Conservation (phyloP, 1,139 yeast genomes). For the Magnusiomyces fungicola region DNA sequence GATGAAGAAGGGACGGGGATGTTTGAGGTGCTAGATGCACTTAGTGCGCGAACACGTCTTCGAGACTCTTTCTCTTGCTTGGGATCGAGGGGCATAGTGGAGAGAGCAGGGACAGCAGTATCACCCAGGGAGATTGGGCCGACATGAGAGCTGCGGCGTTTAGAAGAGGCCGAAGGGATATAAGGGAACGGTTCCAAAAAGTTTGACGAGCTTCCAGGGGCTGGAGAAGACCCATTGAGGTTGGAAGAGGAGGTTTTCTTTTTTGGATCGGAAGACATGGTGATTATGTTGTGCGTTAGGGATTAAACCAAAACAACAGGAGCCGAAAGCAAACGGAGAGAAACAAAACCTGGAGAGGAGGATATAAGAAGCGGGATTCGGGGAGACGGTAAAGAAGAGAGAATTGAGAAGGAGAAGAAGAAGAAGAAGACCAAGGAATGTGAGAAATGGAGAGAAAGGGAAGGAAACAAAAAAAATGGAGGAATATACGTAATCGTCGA, state of each 20-base stretch:
- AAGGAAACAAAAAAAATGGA: neutral
- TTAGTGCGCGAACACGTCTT: conserved; percentile 32
- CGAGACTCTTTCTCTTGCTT: conserved; percentile 28
- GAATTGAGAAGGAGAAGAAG: neutral
- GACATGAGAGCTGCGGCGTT: conserved; percentile 27
- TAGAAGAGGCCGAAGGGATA: neutral
- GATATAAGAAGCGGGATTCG: too few species aligned
- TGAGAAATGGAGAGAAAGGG: neutral
- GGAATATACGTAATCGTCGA: too few species aligned
- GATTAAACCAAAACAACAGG: neutral
- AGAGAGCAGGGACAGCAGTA: conserved; percentile 33
- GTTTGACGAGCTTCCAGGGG: too few species aligned
- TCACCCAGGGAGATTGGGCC: conserved; percentile 37
- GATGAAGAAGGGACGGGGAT: neutral
- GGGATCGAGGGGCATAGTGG: conserved; percentile 32
- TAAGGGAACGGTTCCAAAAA: too few species aligned
- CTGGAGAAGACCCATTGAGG: too few species aligned
- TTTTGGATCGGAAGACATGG: neutral
- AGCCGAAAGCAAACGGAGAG: too few species aligned
- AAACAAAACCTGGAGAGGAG: too few species aligned
- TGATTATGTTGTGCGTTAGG: neutral
- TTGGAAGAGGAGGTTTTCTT: neutral
- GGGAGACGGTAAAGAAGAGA: neutral
- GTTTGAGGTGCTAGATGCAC: conserved; percentile 15
- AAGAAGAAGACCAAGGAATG: neutral